phyloP scores from a whole-genome alignment of 164 flowering plant species.

The Nymphaea thermarum region DNA sequence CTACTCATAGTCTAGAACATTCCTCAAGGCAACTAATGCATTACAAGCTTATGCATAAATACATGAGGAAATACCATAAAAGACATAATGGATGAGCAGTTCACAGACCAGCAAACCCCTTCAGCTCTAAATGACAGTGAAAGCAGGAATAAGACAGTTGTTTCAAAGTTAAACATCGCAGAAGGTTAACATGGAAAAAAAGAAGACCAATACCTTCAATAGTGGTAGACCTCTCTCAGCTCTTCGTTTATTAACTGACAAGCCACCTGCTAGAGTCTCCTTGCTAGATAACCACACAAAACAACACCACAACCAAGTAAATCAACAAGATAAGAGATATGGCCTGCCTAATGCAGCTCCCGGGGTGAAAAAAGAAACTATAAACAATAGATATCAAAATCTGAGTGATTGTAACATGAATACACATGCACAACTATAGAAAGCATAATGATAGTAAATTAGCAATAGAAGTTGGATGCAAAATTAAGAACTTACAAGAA shows the following conservation, averaged over 20 bases:
- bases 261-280: slow-evolving; percentile 75
- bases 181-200: not conserved
- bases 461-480: not conserved
- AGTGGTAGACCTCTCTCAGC: slow-evolving; percentile 67
- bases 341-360: not conserved
- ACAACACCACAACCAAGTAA: not conserved
- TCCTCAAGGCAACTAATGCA: not conserved
- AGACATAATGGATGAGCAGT: not conserved
- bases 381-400: not conserved
- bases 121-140: not conserved
- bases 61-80: no score
- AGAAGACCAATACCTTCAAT: slow-evolving; percentile 38
- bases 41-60: no score
- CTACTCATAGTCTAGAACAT: not conserved
- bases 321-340: not conserved
- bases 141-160: not conserved
- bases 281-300: slow-evolving; percentile 35
- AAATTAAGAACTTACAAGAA: no score
- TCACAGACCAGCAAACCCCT: not conserved
- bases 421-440: no score
- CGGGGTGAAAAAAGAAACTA: not conserved
- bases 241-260: slow-evolving; percentile 73
- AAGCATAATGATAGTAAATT: not conserved
- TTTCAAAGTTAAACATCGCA: not conserved
- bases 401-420: not conserved